Percentiles rank a stretch among this genome's conserved stretches.
phyloP scores from a whole-genome alignment of 2,329 filamentous ascomycete genomes.

The Cladosporium sphaerospermum region DNA sequence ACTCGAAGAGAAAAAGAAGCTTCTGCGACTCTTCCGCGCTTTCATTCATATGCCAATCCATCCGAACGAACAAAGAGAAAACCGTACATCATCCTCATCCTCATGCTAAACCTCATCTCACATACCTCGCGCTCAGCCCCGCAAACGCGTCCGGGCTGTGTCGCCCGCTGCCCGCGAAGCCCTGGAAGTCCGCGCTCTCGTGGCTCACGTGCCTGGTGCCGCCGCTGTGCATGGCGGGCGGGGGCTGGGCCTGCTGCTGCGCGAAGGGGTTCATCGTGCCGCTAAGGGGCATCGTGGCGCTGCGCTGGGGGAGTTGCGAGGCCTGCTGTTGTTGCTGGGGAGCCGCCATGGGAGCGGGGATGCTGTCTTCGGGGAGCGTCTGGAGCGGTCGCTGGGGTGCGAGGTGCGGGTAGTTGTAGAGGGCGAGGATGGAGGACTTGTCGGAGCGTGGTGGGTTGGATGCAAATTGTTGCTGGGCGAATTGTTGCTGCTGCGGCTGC shows the following conservation, averaged over 20 bases:
- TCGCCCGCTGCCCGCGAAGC: constrained; percentile 57
- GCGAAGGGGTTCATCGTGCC: constrained; percentile 28
- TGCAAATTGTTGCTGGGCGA: neutral
- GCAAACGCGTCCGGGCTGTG: constrained; percentile 78
- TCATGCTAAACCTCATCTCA: constrained; percentile 17
- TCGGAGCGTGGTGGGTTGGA: constrained; percentile 48
- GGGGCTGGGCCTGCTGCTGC: constrained; percentile 17
- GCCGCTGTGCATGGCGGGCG: constrained; percentile 11
- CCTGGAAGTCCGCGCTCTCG: constrained; percentile 61
- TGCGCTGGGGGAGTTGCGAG: constrained; percentile 26
- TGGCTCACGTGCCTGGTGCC: constrained; percentile 50
- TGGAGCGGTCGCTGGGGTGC: constrained; percentile 38
- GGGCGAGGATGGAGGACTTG: constrained; percentile 67
- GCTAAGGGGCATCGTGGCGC: constrained; percentile 33
- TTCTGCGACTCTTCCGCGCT: neutral
- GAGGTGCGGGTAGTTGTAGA: constrained; percentile 60
- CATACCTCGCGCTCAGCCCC: constrained; percentile 57
- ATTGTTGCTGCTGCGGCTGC: constrained; percentile 23
- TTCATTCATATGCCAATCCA: neutral
- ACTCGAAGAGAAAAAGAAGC: neutral
- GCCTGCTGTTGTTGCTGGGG: constrained; percentile 22
- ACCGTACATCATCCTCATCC: too few species aligned
- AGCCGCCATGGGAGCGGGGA: constrained; percentile 18
- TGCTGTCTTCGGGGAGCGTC: constrained; percentile 31
- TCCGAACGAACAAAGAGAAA: neutral